phyloP scores from a whole-genome alignment of 2,329 filamentous ascomycete genomes.

The Sordariomycetes sp. region DNA sequence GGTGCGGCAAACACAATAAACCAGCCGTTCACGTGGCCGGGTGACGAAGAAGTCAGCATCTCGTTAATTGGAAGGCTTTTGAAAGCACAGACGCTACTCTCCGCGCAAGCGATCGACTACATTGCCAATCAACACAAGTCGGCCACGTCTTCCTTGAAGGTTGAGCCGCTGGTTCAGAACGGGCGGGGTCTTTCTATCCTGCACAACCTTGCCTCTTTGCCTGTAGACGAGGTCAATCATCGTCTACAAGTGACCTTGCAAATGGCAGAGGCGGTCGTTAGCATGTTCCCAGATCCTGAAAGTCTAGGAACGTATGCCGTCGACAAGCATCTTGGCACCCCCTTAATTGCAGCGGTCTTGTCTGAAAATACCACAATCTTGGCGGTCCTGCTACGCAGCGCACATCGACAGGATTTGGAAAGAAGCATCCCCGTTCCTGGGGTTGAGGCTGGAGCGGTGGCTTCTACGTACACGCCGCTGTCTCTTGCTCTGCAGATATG shows the following conservation, averaged over 20 bases:
- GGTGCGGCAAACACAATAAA: not conserved
- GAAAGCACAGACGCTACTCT: not conserved
- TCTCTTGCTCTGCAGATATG: not conserved
- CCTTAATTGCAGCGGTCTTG: not conserved
- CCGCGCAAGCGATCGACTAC: not conserved
- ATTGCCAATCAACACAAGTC: conserved; percentile 1
- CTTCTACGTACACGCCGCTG: not conserved
- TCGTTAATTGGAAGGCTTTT: not conserved
- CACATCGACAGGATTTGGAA: not conserved
- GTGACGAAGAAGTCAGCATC: not conserved
- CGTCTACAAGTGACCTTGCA: not conserved
- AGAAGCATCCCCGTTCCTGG: not conserved
- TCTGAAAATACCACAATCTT: not conserved
- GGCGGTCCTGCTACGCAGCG: not conserved
- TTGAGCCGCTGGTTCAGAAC: not conserved
- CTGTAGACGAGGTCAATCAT: not conserved
- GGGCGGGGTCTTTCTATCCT: not conserved
- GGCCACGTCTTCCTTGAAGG: not conserved
- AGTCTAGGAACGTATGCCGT: not conserved
- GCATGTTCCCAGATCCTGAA: not conserved
- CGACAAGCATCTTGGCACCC: not conserved
- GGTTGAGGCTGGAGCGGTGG: not conserved
- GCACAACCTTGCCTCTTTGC: not conserved
- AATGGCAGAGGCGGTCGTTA: not conserved
- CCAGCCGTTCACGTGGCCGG: not conserved